A percentile compares a stretch with the other conserved stretches of the same genome.
phyloP scores from a whole-genome alignment of 441 rosid species.

The Kokia cookei region DNA sequence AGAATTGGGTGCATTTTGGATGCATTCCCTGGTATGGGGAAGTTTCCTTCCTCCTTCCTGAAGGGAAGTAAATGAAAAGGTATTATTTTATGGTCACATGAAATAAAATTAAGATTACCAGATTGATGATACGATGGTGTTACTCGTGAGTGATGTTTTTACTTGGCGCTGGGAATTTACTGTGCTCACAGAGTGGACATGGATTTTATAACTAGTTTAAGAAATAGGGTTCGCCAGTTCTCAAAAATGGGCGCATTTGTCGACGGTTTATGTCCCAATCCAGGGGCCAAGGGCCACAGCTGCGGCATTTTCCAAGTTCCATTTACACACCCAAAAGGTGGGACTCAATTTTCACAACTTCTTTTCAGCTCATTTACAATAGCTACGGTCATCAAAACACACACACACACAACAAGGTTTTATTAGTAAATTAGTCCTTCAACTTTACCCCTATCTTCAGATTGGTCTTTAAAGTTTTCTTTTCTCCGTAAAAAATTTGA shows the following conservation, averaged over 20 bases:
- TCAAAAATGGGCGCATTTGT: neutral
- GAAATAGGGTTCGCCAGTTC: neutral
- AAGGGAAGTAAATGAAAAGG: neutral
- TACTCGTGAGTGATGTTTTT: neutral
- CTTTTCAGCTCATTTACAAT: too few species aligned
- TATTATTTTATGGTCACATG: neutral
- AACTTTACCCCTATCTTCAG: too few species aligned
- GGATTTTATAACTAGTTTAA: neutral
- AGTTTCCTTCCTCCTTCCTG: neutral
- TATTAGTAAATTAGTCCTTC: too few species aligned
- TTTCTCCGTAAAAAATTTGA: too few species aligned
- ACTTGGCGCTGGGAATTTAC: neutral
- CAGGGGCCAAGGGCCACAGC: too few species aligned
- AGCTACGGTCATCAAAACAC: too few species aligned
- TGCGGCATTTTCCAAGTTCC: neutral
- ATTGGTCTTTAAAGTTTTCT: too few species aligned
- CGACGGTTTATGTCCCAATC: neutral
- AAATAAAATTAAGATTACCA: neutral
- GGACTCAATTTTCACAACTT: neutral
- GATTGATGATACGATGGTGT: neutral
- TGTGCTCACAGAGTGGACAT: neutral
- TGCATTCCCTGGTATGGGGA: neutral
- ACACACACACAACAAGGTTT: too few species aligned
- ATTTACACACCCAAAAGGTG: neutral
- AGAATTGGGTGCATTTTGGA: neutral